Conservation (phyloP, 192 early-diverging fungal species). For the Gigaspora rosea region DNA sequence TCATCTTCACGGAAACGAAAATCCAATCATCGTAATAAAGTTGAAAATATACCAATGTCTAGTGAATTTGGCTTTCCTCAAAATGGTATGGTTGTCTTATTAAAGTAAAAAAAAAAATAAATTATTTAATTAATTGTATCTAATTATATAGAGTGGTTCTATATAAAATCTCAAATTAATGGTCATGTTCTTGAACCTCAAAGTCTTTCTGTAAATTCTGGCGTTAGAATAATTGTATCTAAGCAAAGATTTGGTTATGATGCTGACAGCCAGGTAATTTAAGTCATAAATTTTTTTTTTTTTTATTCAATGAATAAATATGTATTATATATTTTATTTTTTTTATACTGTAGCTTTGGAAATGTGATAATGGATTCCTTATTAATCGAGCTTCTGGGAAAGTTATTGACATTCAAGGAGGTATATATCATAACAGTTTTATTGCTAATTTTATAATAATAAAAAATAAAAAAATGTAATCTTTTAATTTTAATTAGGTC, state of each 20-base stretch:
- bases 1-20: too few species aligned
- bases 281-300: not conserved
- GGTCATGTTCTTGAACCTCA: slow-evolving; percentile 38
- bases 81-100: too few species aligned
- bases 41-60: too few species aligned
- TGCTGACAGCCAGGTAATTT: slow-evolving; percentile 30
- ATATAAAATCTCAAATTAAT: slow-evolving; percentile 39
- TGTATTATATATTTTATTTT: not conserved
- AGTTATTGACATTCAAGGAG: slow-evolving; percentile 39
- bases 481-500: slow-evolving; percentile 34
- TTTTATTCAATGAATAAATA: not conserved
- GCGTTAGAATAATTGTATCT: slow-evolving; percentile 31
- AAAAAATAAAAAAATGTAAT: not conserved
- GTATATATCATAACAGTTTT: slow-evolving; percentile 17
- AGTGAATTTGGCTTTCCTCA: too few species aligned
- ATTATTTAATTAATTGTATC: too few species aligned
- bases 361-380: slow-evolving; percentile 37
- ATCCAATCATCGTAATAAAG: too few species aligned
- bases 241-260: slow-evolving; percentile 35
- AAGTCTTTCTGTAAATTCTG: slow-evolving; percentile 34
- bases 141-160: slow-evolving; percentile 37
- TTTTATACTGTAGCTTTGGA: slow-evolving; percentile 38
- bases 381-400: slow-evolving; percentile 42
- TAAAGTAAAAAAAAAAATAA: too few species aligned
- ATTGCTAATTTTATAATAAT: not conserved